phyloP scores from a whole-genome alignment of 177 flowering plant species.

The Vitis hybrid region DNA sequence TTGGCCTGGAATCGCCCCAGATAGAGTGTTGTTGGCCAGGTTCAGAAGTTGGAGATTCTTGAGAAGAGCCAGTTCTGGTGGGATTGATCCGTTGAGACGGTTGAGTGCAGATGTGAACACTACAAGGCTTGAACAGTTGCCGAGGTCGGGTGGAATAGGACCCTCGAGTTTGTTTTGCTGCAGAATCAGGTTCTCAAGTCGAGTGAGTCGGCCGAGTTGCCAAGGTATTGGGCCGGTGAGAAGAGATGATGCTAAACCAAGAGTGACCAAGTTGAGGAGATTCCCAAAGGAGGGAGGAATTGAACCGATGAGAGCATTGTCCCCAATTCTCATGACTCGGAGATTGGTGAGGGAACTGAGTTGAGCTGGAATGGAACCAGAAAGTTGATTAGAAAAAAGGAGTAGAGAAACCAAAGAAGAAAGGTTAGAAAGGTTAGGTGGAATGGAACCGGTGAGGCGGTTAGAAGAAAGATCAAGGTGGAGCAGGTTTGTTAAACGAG shows the following conservation, averaged over 20 bases:
- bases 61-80: constrained; percentile 57
- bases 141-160: constrained; percentile 67
- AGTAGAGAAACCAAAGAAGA: constrained; percentile 56
- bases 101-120: constrained; percentile 64
- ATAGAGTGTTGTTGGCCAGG: constrained; percentile 71
- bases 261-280: constrained; percentile 51
- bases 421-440: constrained; percentile 68
- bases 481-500: constrained; percentile 47
- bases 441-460: constrained; percentile 74
- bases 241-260: constrained; percentile 78
- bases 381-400: constrained; percentile 77
- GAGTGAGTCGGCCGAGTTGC: constrained; percentile 57
- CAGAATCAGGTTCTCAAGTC: constrained; percentile 49
- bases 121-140: constrained; percentile 63
- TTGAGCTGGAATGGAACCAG: constrained; percentile 69
- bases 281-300: constrained; percentile 70
- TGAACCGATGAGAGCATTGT: constrained; percentile 69
- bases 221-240: constrained; percentile 73
- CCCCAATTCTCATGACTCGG: constrained; percentile 73
- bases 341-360: constrained; percentile 60
- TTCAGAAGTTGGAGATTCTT: constrained; percentile 56
- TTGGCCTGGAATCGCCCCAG: constrained; percentile 65
- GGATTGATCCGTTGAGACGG: constrained; percentile 68
- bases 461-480: constrained; percentile 84
- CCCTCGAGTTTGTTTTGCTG: constrained; percentile 73